phyloP scores from a whole-genome alignment of 2,329 filamentous ascomycete genomes.

The Ilyonectria mors-panacis region DNA sequence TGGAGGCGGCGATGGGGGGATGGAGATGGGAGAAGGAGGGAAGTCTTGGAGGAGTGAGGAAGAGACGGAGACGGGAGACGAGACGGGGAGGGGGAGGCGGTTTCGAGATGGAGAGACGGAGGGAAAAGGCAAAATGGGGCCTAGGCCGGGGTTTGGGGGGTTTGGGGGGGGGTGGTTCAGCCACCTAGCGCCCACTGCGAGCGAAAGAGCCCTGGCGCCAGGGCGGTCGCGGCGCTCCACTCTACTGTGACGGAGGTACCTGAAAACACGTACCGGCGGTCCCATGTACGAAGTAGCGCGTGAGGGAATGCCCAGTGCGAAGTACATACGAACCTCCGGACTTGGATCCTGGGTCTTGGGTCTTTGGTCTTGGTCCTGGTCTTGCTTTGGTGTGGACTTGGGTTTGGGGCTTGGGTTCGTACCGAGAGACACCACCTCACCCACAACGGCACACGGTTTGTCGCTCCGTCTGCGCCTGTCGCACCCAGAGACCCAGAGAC shows the following conservation, averaged over 20 bases:
- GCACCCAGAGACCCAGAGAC: neutral
- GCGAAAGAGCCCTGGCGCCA: conserved; percentile 36
- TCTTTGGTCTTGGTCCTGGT: neutral
- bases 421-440: conserved; percentile 25
- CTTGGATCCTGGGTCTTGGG: neutral
- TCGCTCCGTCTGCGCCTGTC: conserved; percentile 1
- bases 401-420: conserved; percentile 12
- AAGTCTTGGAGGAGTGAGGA: conserved; percentile 45
- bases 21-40: conserved; percentile 37
- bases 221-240: conserved; percentile 39
- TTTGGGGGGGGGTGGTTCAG: conserved; percentile 41
- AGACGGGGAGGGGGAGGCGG: conserved; percentile 45
- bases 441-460: neutral
- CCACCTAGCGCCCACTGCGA: conserved; percentile 42
- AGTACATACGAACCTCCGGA: conserved; percentile 23
- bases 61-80: conserved; percentile 44
- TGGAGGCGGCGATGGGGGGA: conserved; percentile 41
- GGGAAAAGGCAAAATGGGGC: conserved; percentile 45
- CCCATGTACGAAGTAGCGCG: conserved; percentile 7
- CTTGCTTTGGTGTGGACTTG: neutral
- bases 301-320: conserved; percentile 3
- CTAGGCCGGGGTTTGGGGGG: conserved; percentile 35
- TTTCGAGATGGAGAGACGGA: conserved; percentile 49
- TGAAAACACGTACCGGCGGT: conserved; percentile 9
- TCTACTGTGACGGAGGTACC: conserved; percentile 19